Evolutionary conservation across 108 stramenopile genomes (phyloP), one percentile per base, ranked within the genome.

Genomic region (Cyclotella cryptica): DNA sequence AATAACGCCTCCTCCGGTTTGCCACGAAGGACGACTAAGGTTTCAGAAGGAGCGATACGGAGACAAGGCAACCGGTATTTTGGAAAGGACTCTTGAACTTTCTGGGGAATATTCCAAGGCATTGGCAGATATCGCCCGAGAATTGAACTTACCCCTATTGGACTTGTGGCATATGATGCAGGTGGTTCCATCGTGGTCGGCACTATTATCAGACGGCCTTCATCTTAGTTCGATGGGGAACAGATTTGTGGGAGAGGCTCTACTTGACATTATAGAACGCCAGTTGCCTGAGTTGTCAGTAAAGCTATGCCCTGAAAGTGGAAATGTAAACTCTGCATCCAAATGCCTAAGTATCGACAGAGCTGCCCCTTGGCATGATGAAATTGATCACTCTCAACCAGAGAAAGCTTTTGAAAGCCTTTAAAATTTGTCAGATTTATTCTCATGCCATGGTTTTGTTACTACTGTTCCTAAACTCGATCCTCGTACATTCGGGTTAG

Each of bases 281-380:
- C 45, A 64, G 12, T 72, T 84, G 17, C 90, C 90, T 18, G 62
- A 88, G 35, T 40, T 91, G 42, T 59, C 78, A 40, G 92, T 93
- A 21, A 70, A 65, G 35, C 88, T 85, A 22, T 82, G 83, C 78
- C 80, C 88, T 11, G 44, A 73, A 7, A 95, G 86, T 26, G 79
- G 80, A 19, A 88, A 92, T 71, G 84, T 78, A 66, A 92, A 95
- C 75, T 88, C 88, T 12, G 75, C 77, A 11, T 90, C 90, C 3
- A 61, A 54, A 39, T 92, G 92, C 68, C 45, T 65, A 18, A 73
- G 87, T 21, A 74, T 83, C 7, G 46, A 21, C 22, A 74, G 68
- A 21, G 61, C 75, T 22, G 84, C 88, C 5, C 92, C 92, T 40
- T 95, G 89, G 80, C 90, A 92, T 74, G 92, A 95, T 77, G 85